A percentile compares a stretch with the other conserved stretches of the same genome.
phyloP scores from a whole-genome alignment of 306 rosid species.

The Cucumis melo region DNA sequence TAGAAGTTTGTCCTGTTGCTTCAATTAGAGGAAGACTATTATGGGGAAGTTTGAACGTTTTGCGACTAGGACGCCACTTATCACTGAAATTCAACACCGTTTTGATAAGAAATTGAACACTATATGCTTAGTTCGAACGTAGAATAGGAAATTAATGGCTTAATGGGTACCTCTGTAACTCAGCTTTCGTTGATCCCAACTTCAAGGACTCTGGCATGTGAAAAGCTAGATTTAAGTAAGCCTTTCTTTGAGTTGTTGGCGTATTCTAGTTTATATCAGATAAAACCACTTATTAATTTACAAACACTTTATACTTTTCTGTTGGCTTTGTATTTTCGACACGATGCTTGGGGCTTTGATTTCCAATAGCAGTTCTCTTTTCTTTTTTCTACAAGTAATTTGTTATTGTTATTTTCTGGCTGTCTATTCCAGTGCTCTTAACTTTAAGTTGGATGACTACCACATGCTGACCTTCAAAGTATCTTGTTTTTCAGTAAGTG shows the following conservation, averaged over 20 bases:
- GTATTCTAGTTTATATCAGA: no score
- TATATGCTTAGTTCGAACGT: not conserved
- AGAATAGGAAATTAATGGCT: not conserved
- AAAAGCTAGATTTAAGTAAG: not conserved
- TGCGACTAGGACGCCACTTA: not conserved
- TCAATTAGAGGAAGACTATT: not conserved
- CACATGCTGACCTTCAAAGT: slow-evolving; percentile 16
- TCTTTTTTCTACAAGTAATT: not conserved
- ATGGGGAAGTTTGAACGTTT: not conserved
- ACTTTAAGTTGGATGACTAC: not conserved
- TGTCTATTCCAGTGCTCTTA: not conserved
- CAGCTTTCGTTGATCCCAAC: not conserved
- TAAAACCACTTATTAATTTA: no score
- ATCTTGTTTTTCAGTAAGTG: slow-evolving; percentile 28
- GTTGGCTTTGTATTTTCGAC: no score
- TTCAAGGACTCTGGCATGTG: not conserved
- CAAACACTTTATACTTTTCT: no score
- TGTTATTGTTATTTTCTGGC: not conserved
- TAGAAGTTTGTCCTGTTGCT: not conserved
- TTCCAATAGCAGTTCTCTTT: not conserved
- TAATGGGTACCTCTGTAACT: not conserved
- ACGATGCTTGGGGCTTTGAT: not conserved
- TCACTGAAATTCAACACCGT: not conserved
- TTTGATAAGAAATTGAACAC: not conserved
- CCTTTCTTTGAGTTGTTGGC: not conserved